Percentiles rank a stretch among this genome's conserved stretches.
phyloP scores from a whole-genome alignment of 306 rosid genomes.

The Malus sieversii region DNA sequence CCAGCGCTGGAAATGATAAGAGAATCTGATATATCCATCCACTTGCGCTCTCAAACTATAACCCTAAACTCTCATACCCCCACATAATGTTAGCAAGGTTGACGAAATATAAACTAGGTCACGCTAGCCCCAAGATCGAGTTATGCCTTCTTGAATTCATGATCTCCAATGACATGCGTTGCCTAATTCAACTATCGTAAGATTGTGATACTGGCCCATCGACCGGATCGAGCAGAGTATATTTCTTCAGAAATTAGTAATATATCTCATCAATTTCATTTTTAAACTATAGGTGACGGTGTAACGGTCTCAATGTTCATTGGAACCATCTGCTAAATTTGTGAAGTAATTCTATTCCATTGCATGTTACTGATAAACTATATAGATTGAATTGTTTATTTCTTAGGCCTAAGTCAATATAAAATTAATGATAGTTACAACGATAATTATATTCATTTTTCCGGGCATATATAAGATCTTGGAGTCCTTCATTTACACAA shows the following conservation, averaged over 20 bases:
- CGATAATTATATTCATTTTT: not conserved
- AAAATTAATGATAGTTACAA: not conserved
- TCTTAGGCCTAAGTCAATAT: not conserved
- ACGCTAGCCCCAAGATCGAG: not conserved
- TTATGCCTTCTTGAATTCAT: too few species aligned
- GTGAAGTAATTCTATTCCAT: not conserved
- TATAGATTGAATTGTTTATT: not conserved
- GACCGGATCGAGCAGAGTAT: not conserved
- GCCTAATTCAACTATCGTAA: not conserved
- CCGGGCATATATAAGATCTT: not conserved
- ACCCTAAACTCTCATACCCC: too few species aligned
- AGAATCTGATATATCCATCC: not conserved
- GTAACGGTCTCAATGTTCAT: too few species aligned
- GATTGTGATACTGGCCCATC: not conserved
- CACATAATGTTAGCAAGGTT: not conserved
- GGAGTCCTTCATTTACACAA: not conserved
- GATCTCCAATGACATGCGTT: not conserved
- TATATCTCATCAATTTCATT: too few species aligned
- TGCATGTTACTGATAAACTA: not conserved
- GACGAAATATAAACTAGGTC: too few species aligned
- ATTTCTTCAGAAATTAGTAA: not conserved
- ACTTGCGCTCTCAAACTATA: not conserved
- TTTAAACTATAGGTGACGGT: too few species aligned
- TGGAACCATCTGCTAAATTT: not conserved
- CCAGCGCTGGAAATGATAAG: not conserved